Conservation (phyloP, 257 asterid species). For the Hygrophila difformis region DNA sequence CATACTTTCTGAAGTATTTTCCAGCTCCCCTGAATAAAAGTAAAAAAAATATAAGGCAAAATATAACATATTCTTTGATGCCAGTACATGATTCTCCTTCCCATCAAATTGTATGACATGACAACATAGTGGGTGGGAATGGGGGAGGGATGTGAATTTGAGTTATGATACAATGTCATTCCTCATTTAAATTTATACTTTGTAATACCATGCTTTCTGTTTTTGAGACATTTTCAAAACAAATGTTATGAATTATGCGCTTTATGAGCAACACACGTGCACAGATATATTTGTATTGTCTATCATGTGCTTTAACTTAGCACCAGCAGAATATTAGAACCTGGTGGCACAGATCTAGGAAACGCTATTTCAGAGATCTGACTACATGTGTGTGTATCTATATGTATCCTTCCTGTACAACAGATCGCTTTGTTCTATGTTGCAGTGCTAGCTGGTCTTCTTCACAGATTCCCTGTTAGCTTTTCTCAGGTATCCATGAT, state of each 20-base stretch:
- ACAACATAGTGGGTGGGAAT: not conserved
- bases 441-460: slow-evolving; percentile 91
- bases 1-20: too few species aligned
- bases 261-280: too few species aligned
- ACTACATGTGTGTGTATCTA: too few species aligned
- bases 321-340: not conserved
- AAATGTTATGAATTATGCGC: too few species aligned
- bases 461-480: slow-evolving; percentile 85
- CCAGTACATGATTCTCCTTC: slow-evolving; percentile 5
- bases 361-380: not conserved
- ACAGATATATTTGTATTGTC: not conserved
- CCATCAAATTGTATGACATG: not conserved
- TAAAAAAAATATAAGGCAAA: too few species aligned
- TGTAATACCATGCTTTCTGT: not conserved
- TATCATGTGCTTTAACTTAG: not conserved
- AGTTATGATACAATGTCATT: not conserved
- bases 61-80: not conserved
- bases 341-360: not conserved
- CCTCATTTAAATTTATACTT: not conserved
- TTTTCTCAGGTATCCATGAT: slow-evolving; percentile 70
- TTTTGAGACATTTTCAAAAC: too few species aligned
- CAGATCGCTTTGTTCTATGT: slow-evolving; percentile 87
- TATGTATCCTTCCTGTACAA: slow-evolving; percentile 24
- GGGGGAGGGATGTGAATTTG: not conserved
- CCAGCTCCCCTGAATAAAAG: too few species aligned